Conservation (phyloP, 2,329 filamentous ascomycete genomes). For the Beauveria australis region DNA sequence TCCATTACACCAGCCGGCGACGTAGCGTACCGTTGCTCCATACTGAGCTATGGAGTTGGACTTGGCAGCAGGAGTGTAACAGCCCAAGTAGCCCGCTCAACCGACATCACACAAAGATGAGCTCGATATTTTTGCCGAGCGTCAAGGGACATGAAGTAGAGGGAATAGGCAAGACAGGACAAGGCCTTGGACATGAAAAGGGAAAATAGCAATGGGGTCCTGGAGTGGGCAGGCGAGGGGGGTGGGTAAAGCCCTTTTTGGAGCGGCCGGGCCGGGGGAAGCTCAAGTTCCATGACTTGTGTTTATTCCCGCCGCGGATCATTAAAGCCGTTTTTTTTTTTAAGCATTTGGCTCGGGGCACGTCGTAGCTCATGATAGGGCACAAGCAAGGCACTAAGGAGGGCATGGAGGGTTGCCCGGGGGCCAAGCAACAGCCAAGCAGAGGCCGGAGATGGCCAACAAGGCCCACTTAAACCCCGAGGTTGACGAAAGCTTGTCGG, state of each 20-base stretch:
- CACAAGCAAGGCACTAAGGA: neutral
- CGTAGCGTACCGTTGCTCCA: neutral
- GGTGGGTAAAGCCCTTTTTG: neutral
- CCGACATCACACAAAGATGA: neutral
- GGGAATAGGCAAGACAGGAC: neutral
- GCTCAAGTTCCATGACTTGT: neutral
- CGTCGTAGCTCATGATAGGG: too few relatives aligned
- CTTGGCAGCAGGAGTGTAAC: neutral
- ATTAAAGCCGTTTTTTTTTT: too few relatives aligned
- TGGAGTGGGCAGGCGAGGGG: neutral
- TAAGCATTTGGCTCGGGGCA: too few relatives aligned
- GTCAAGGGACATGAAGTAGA: neutral
- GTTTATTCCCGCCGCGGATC: too few relatives aligned
- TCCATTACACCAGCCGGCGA: neutral
- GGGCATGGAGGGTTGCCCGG: neutral
- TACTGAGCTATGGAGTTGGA: neutral
- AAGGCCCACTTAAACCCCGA: neutral
- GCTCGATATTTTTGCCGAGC: neutral
- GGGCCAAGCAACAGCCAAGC: neutral
- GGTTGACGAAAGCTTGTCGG: slow-evolving; percentile 4
- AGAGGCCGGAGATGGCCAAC: neutral
- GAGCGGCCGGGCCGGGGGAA: neutral
- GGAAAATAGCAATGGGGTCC: neutral
- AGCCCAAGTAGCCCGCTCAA: neutral
- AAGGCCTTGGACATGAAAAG: neutral